These are phyloP conservation scores for Geranium incanum DNA, from an alignment of 441 rosid genomes.

Conservation along the genomic window DNA sequence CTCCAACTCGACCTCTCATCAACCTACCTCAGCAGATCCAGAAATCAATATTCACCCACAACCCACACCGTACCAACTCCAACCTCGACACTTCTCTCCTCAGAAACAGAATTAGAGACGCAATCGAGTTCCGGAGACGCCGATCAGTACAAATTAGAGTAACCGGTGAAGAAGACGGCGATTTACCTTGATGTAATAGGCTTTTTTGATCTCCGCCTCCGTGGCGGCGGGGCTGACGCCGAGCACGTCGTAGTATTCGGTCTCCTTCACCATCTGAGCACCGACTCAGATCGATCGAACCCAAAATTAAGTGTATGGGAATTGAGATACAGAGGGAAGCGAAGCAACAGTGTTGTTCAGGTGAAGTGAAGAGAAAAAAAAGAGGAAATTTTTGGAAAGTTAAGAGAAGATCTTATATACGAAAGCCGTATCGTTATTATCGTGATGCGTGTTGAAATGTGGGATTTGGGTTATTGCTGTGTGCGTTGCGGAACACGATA, in stretches of 20 bases:
- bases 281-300: background rate
- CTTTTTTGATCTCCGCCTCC: constrained; percentile 92
- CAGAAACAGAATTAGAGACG: background rate
- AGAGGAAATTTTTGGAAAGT: too few species aligned
- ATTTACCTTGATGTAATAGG: constrained; percentile 81
- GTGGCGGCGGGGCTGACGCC: constrained; percentile 88
- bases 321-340: too few species aligned
- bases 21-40: background rate
- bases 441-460: too few species aligned
- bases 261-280: constrained; percentile 72
- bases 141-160: background rate
- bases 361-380: too few species aligned
- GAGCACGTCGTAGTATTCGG: constrained; percentile 91
- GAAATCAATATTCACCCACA: background rate
- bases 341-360: too few species aligned
- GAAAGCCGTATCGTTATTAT: too few species aligned
- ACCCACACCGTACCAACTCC: background rate
- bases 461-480: too few species aligned
- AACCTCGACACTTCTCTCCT: background rate
- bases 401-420: too few species aligned
- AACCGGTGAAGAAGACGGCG: background rate
- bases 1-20: background rate
- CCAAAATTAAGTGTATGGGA: background rate
- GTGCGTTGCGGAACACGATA: too few species aligned
- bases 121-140: background rate